Conservation (phyloP, 2,329 filamentous ascomycete species). For the Trichoderma hamatum region DNA sequence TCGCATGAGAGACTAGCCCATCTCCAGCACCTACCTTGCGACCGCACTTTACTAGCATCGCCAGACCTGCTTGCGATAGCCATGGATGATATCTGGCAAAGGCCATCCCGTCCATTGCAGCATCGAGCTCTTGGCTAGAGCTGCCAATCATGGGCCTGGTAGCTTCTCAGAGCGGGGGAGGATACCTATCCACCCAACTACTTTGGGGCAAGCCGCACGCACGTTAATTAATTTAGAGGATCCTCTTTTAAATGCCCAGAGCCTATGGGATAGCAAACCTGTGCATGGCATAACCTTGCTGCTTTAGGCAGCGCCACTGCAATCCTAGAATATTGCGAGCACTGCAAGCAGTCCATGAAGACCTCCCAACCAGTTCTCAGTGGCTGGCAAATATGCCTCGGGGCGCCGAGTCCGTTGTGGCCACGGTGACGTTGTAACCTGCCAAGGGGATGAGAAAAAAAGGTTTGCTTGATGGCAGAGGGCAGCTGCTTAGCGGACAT, state of each 20-base stretch:
- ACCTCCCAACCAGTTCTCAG: not conserved
- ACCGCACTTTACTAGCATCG: not conserved
- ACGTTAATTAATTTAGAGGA: conserved; percentile 19
- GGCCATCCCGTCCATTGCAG: not conserved
- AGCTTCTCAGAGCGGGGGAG: conserved; percentile 5
- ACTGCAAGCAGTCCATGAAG: conserved; percentile 2
- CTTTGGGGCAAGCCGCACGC: conserved; percentile 24
- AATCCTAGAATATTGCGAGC: not conserved
- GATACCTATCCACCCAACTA: not conserved
- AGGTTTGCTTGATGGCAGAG: not conserved
- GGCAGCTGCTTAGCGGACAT: not conserved
- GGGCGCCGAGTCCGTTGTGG: not conserved
- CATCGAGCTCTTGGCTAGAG: not conserved
- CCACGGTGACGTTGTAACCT: not conserved
- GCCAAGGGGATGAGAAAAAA: not conserved
- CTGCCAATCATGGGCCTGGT: conserved; percentile 17
- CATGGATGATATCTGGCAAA: not conserved
- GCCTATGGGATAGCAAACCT: not conserved
- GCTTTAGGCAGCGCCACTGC: conserved; percentile 19
- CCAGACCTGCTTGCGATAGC: not conserved
- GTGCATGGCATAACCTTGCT: conserved; percentile 1
- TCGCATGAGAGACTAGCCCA: not conserved
- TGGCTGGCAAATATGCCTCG: conserved; percentile 3
- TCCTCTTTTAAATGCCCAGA: conserved; percentile 1
- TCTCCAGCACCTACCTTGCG: not conserved